Base-by-base conservation (phyloP, 495 filamentous ascomycete species). In the Podospora conica region DNA sequence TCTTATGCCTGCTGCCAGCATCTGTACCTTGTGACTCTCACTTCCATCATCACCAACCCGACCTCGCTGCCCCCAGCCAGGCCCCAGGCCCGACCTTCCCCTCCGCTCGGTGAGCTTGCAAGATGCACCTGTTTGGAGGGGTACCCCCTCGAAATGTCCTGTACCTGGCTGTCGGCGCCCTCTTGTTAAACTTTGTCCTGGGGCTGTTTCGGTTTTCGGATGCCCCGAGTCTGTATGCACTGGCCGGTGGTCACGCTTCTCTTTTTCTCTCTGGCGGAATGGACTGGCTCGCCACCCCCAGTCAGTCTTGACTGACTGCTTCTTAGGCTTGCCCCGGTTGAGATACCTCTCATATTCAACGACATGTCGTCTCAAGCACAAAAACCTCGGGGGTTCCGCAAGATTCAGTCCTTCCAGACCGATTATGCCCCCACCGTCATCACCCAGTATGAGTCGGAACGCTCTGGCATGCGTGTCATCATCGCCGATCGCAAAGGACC, bases 381-480 rank as follows among this genome's bases (percentile, higher is more conserved):
- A 9, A 72, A 58, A 64, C 71, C 76, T 28, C 86, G 89, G 7
- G 40, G 40, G 71, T 99, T 98, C 78, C 90, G 89, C 71, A 87
- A 86, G 67, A 81, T 96, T 29, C 91, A 95, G 71, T 87, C 84
- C 69, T 96, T 99, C 80, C 85, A 86, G 61, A 86, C 89, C 27
- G 91, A 98, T 74, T 99, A 97, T 79, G 90, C 93, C 18, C 88
- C 91, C 3, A 88, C 87, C 57, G 85, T 84, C 61, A 87, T 98
- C 74, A 93, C 91, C 31, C 92, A 96, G 74, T 97, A 85, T 80
- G 82, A 80, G 61, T 85, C 84, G n/a, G 85, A 91, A 68, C 80
- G 91, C 62, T 98, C 93, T 31, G 96, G 95, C 61, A 94, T 99
- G 93, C 88, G 91, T 71, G 88, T 95, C 33, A 87, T 96, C 25